Evolutionary conservation across 345 rosid species (phyloP), one percentile per base, ranked within the genome.

Genomic region (Crucihimalaya himalaica): DNA sequence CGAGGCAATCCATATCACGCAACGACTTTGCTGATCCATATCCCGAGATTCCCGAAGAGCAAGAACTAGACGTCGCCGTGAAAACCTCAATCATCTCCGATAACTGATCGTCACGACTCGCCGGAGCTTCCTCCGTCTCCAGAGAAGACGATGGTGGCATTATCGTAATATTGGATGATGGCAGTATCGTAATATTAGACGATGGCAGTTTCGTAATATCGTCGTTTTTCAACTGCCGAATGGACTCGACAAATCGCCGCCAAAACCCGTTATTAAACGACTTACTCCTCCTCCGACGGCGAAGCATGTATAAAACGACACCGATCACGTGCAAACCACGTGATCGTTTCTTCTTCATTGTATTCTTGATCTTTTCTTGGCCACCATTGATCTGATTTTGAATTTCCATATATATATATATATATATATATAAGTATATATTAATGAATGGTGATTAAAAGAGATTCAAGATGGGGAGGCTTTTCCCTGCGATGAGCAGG

Each of bases 21-120:
- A 84, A 76, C 53, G 80, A 80, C 83, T 55, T 12, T 0, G 88
- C 89, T 0, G 91, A 88, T 10, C 83, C 79, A 48, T 85, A 86
- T 8, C 46, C 81, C 37, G 87, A 82, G 45, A 76, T 46, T 58
- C 73, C 65, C 23, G 65, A 69, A 6, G 74, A 32, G 5, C 65
- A 62, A 13, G 45, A 34, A 10, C 77, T 75, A 35, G 75, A 75
- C 16, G 57, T 79, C 27, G 56, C 75, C 11, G 79, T 54, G 43
- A 63, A 51, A 20, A 51, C 84, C 32, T 87, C 93, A 55, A 70
- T 55, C 52, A 70, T 63, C 18, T 70, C 80, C 51, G 72, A 64
- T n/a, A 76, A 5, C 60, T 72, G 78, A 2, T 23, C 78, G 9
- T 20, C 59, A 39, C 28, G 45, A 9, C 39, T 54, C 31, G 31